Evolutionary conservation across 1,284 basidiomycete genomes (phyloP).

Genomic region (Puccinia horiana): DNA sequence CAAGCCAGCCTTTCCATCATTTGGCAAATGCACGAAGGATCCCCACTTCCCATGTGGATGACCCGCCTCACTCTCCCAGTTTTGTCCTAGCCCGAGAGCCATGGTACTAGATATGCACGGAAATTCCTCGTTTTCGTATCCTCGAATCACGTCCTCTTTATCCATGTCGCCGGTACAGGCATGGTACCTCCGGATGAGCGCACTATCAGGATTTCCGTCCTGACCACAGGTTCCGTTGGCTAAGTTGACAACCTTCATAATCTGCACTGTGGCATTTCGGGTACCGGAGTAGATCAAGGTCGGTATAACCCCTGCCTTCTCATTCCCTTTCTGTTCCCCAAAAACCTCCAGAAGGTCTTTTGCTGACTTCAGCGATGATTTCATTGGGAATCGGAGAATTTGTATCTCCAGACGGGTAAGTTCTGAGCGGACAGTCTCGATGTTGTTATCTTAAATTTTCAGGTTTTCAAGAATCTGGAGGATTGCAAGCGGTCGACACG

Average conservation of each 20-base stretch:
- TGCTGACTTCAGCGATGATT: background rate
- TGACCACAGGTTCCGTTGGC: background rate
- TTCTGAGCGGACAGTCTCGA: background rate
- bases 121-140: background rate
- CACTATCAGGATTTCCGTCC: background rate
- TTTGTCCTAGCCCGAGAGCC: background rate
- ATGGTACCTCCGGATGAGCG: background rate
- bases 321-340: background rate
- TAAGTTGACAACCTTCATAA: background rate
- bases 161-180: background rate
- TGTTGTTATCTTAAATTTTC: background rate
- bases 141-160: background rate
- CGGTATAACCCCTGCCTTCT: background rate
- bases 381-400: background rate
- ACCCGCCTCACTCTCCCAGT: background rate
- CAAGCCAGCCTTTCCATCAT: background rate
- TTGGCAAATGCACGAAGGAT: background rate
- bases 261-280: background rate
- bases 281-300: background rate
- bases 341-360: background rate
- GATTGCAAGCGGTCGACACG: background rate
- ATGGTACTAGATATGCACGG: background rate
- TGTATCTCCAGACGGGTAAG: background rate
- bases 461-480: background rate
- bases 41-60: too few species aligned